Evolutionary conservation across 495 filamentous ascomycete species (phyloP).

Genomic region (Penicillium lagena): DNA sequence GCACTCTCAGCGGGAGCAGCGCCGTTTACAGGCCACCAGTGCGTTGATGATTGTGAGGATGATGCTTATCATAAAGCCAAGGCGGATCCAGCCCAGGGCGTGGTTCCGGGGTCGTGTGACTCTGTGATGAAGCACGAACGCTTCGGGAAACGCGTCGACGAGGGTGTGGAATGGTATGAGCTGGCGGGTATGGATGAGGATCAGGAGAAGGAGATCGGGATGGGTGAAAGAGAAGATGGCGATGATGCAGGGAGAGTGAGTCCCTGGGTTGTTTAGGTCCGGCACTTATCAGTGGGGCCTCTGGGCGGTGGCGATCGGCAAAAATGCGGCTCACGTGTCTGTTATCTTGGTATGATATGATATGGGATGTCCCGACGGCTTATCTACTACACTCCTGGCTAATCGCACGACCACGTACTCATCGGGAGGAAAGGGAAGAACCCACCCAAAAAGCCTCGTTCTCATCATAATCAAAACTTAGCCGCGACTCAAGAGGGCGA

Average conservation of each 20-base stretch:
- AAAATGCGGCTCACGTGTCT: not conserved
- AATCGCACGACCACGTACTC: too few species aligned
- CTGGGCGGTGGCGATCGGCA: conserved; percentile 8
- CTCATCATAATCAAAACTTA: too few species aligned
- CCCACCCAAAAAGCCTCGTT: too few species aligned
- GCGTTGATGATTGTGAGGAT: conserved; percentile 5
- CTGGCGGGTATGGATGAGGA: too few species aligned
- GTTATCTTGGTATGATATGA: too few species aligned
- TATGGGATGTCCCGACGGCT: too few species aligned
- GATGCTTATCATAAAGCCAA: conserved; percentile 9
- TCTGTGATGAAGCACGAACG: not conserved
- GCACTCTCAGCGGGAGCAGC: conserved; percentile 2
- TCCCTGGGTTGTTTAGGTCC: not conserved
- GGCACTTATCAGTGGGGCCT: conserved; percentile 17
- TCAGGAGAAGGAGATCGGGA: too few species aligned
- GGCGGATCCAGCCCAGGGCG: not conserved
- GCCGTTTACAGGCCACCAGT: conserved; percentile 6
- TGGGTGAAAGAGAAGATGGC: not conserved
- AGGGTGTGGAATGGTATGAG: too few species aligned
- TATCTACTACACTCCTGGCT: too few species aligned
- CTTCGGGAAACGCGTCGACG: not conserved
- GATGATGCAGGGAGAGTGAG: conserved; percentile 3
- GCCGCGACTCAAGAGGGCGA: too few species aligned
- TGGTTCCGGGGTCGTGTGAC: conserved; percentile 7
- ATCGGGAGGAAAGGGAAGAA: too few species aligned